Evolutionary conservation across 73 alveolate genomes (phyloP).

Genomic region (Stentor coeruleus): DNA sequence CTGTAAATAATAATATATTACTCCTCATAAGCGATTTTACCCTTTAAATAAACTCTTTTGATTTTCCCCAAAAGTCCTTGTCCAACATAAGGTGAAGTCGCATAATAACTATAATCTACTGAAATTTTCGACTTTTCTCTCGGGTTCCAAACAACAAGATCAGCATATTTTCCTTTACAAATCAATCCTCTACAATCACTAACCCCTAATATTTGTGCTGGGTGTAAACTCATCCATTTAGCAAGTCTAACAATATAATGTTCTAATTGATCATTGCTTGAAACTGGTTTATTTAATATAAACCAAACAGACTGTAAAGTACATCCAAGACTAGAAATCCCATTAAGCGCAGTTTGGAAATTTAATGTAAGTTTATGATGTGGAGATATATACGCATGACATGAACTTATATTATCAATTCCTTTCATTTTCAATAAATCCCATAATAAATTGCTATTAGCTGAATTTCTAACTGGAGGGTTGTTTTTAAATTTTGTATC

Average conservation of each 20-base stretch:
- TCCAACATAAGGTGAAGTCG: neutral
- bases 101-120: neutral
- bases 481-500: neutral
- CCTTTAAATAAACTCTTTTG: neutral
- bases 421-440: neutral
- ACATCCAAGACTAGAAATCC: neutral
- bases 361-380: neutral
- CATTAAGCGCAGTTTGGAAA: neutral
- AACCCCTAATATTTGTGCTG: neutral
- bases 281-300: neutral
- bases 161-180: neutral
- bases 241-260: conserved; percentile 3
- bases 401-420: neutral
- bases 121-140: neutral
- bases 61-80: neutral
- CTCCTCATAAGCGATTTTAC: neutral
- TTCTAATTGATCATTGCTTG: neutral
- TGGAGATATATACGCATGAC: neutral
- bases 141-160: neutral
- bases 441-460: neutral
- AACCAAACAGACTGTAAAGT: neutral
- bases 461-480: neutral
- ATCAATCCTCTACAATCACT: neutral
- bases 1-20: too few species aligned
- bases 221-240: neutral